phyloP scores from a whole-genome alignment of 768 basidiomycete genomes.

The Mycena alexandri region DNA sequence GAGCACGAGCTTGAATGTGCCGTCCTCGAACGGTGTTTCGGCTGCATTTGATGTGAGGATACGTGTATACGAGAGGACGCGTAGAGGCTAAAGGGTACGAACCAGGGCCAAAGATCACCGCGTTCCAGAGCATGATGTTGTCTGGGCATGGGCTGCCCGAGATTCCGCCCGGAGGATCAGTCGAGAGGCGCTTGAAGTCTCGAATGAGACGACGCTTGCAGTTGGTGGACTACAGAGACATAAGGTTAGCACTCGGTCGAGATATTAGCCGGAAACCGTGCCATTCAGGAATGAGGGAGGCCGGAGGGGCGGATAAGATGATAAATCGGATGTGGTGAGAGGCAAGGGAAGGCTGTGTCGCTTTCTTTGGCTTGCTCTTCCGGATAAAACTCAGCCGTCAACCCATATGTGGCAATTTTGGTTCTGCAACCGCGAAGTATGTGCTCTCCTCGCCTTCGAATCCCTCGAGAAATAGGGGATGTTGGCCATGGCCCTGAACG shows the following conservation, averaged over 20 bases:
- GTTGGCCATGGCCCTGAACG: too few species aligned
- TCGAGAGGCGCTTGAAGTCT: slow-evolving; percentile 96
- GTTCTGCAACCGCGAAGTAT: too few species aligned
- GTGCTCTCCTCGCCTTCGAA: too few species aligned
- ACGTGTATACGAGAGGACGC: neutral
- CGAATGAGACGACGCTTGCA: slow-evolving; percentile 96
- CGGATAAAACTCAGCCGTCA: neutral
- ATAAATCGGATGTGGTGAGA: slow-evolving; percentile 8
- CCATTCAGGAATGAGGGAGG: slow-evolving; percentile 10
- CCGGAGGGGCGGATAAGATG: slow-evolving; percentile 4
- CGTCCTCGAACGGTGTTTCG: slow-evolving; percentile 99
- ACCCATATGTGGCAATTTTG: neutral
- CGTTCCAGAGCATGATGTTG: slow-evolving; percentile 99
- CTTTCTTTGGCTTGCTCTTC: neutral
- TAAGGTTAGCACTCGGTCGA: neutral
- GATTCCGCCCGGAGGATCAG: slow-evolving; percentile 95
- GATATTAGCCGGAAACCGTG: neutral
- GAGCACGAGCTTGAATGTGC: slow-evolving; percentile 96
- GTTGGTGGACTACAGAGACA: slow-evolving; percentile 81
- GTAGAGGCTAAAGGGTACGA: slow-evolving; percentile 42
- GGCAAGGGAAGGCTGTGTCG: slow-evolving; percentile 16
- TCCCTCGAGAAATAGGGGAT: too few species aligned
- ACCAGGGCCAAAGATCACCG: slow-evolving; percentile 99
- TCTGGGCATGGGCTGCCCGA: slow-evolving; percentile 97
- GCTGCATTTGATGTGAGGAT: slow-evolving; percentile 59